A percentile compares a stretch with the other conserved stretches of the same genome.
phyloP scores from a whole-genome alignment of 192 early-diverging fungal genomes.

The Linnemannia elongata region DNA sequence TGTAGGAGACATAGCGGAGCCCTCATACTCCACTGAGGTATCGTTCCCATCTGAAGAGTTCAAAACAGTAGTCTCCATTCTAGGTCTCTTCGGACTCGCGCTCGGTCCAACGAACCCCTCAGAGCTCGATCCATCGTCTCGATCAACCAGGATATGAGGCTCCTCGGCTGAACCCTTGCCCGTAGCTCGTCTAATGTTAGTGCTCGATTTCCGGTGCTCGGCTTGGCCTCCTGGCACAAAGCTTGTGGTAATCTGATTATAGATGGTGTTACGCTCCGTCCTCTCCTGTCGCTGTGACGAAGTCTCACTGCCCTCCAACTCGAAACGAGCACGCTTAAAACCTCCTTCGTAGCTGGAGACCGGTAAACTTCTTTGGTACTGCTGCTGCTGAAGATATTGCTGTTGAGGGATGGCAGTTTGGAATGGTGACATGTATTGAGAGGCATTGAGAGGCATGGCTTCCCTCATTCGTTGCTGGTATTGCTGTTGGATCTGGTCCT shows the following conservation, averaged over 20 bases:
- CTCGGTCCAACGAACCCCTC: background rate
- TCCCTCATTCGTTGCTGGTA: slow-evolving; percentile 32
- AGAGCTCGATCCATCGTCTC: background rate
- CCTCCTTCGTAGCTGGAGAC: background rate
- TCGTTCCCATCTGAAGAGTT: slow-evolving; percentile 18
- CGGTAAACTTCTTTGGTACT: background rate
- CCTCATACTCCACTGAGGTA: background rate
- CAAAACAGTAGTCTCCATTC: background rate
- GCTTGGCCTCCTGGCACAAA: background rate
- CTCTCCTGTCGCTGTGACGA: slow-evolving; percentile 15
- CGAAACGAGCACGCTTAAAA: slow-evolving; percentile 4
- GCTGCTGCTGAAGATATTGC: slow-evolving; percentile 5
- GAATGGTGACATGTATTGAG: slow-evolving; percentile 10
- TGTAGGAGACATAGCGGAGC: slow-evolving; percentile 26
- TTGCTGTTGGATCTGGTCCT: slow-evolving; percentile 10
- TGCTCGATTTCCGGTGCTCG: background rate
- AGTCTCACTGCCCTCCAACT: slow-evolving; percentile 14
- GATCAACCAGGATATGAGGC: slow-evolving; percentile 40
- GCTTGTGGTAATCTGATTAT: slow-evolving; percentile 27
- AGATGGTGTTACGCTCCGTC: slow-evolving; percentile 26
- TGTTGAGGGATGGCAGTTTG: background rate
- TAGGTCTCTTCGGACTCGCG: background rate
- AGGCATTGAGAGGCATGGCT: slow-evolving; percentile 16
- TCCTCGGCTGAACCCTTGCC: slow-evolving; percentile 11
- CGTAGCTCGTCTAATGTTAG: background rate